A percentile compares a stretch with the other conserved stretches of the same genome.
Conservation (phyloP, 176 grass and related monocot species). For the Oryza meyeriana region DNA sequence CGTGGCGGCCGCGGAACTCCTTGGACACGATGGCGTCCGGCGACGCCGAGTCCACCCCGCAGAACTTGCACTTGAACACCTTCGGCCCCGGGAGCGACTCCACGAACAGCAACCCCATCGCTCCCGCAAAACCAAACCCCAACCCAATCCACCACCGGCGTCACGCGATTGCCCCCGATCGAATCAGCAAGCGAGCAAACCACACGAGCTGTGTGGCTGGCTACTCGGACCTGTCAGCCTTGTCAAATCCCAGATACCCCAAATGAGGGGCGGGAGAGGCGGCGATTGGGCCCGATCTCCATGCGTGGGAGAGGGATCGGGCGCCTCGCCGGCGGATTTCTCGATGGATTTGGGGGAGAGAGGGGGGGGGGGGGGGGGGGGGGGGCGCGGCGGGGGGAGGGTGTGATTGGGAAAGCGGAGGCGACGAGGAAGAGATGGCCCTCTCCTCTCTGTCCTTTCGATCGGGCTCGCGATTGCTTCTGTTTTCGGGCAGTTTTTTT, state of each 20-base stretch:
- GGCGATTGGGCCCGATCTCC: constrained; percentile 8
- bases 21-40: constrained; percentile 76
- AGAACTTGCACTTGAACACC: constrained; percentile 78
- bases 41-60: constrained; percentile 85
- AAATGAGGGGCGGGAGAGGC: not conserved
- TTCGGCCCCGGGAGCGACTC: constrained; percentile 67
- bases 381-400: not conserved
- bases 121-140: not conserved
- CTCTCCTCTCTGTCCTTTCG: not conserved
- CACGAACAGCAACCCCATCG: constrained; percentile 82
- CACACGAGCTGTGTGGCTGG: not conserved
- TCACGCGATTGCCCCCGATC: constrained; percentile 7
- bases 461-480: not conserved
- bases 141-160: constrained; percentile 13
- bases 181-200: constrained; percentile 26
- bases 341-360: constrained; percentile 25
- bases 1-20: constrained; percentile 68
- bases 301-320: not conserved
- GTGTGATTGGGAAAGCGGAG: constrained; percentile 26
- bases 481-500: not conserved
- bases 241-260: constrained; percentile 26
- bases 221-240: not conserved
- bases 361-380: not conserved
- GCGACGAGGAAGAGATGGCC: constrained; percentile 12
- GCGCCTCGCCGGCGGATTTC: not conserved